Evolutionary conservation across 140 eudicot species (phyloP).

Genomic region (Senecio squalidus): DNA sequence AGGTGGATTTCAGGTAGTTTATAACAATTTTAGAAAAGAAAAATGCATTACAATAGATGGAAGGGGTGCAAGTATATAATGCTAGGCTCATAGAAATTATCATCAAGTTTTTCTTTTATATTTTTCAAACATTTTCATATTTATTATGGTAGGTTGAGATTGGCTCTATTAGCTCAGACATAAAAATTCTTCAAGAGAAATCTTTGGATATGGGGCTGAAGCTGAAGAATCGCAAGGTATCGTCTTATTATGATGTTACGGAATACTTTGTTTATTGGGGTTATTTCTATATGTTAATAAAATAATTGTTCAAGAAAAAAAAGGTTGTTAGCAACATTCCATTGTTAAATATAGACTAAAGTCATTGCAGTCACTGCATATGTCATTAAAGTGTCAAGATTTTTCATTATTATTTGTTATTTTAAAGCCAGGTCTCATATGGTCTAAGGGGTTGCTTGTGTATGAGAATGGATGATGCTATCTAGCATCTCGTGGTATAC

Average conservation of each 20-base stretch:
- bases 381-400: too few species aligned
- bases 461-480: too few species aligned
- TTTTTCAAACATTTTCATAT: conserved; percentile 4
- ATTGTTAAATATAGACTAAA: too few species aligned
- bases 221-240: conserved; percentile 98
- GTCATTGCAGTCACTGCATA: too few species aligned
- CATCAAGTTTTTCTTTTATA: neutral
- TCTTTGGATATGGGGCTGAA: conserved; percentile 98
- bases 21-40: neutral
- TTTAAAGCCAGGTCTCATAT: too few species aligned
- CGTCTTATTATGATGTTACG: neutral
- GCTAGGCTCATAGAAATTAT: conserved; percentile 5
- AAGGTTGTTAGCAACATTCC: too few species aligned
- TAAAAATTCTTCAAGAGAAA: conserved; percentile 93
- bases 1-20: conserved; percentile 91
- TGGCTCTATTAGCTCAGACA: conserved; percentile 97
- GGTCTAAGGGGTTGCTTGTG: too few species aligned
- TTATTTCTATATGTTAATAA: too few species aligned
- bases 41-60: neutral
- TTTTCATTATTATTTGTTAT: too few species aligned
- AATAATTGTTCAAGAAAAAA: too few species aligned
- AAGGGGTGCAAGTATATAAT: conserved; percentile 3
- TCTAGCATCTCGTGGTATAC: too few species aligned
- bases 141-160: conserved; percentile 62
- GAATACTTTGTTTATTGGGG: neutral